Evolutionary conservation across 2,329 filamentous ascomycete genomes (phyloP), one percentile per base, ranked within the genome.

Genomic region (Emergomyces pasteurianus): DNA sequence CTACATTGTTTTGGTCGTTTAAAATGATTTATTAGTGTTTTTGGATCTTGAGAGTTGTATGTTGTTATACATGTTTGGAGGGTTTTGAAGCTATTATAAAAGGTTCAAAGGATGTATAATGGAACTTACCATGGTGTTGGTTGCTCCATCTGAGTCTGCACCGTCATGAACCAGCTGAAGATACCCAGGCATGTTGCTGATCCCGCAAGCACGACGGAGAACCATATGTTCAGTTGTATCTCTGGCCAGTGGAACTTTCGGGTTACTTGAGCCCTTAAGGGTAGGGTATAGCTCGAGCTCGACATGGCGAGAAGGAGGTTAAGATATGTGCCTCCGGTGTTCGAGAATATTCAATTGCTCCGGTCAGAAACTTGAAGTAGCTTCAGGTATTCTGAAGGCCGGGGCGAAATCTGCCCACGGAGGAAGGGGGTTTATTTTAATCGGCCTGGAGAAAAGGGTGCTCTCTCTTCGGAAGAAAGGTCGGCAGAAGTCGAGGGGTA

Each of bases 221-320:
- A 81, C 84, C 84, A 87, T 67, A 85, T 72, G 67, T 86, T 86
- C 65, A 87, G 78, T 67, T 86, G 83, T 56, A 82, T 75, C 71
- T 86, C 83, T 2, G 84, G 84, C 84, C 84, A 87, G 74, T 80
- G 81, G 75, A 86, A 86, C 67, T 79, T 73, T 23, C 75, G 73
- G 28, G 16, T 36, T 12, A 47, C 58, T 12, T 34, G 60, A 8
- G 60, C 5, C 5, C 34, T 16, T 34, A 38, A 38, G 38, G 42
- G 31, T 7, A 21, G 5, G 21, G 55, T 43, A 58, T 58, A 47
- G 38, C 55, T 38, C 23, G 43, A 49, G 28, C 57, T 50, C 21
- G 46, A 58, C 28, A 58, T 50, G 2, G 42, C 7, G 40, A 26
- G n/a, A 38, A 42, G 18, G 1, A 14, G 31, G 53, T 4, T 26